Evolutionary conservation across 2,329 filamentous ascomycete species (phyloP).

Genomic region (Cryphonectria parasitica): DNA sequence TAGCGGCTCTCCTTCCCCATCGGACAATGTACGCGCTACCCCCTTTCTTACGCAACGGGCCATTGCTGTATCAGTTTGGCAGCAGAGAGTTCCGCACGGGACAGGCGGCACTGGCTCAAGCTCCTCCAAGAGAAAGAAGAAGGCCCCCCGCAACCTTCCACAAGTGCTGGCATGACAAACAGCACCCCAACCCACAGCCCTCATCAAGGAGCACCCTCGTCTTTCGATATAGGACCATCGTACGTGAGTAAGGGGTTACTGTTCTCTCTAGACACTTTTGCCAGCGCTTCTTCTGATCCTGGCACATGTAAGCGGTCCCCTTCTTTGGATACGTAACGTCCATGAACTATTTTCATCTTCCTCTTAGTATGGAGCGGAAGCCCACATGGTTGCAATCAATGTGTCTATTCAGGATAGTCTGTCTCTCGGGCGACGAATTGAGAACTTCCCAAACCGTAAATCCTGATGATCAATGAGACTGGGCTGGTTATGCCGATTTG

Average conservation of each 20-base stretch:
- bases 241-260: not conserved
- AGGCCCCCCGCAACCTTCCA: not conserved
- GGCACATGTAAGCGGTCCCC: too few relatives aligned
- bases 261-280: not conserved
- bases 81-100: conserved; percentile 59
- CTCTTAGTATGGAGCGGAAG: too few relatives aligned
- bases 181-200: not conserved
- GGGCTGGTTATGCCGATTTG: not conserved
- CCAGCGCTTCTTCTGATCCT: not conserved
- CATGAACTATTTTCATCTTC: too few relatives aligned
- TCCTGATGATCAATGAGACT: not conserved
- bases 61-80: conserved; percentile 70
- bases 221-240: not conserved
- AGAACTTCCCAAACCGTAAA: too few relatives aligned
- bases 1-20: conserved; percentile 39
- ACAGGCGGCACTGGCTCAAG: conserved; percentile 35
- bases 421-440: too few relatives aligned
- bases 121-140: conserved; percentile 43
- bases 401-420: too few relatives aligned
- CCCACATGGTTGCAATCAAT: too few relatives aligned
- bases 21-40: conserved; percentile 71
- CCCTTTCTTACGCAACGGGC: conserved; percentile 73
- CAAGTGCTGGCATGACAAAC: not conserved
- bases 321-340: too few relatives aligned
- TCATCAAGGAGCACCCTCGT: not conserved